phyloP scores from a whole-genome alignment of 129 eudicot genomes.

The Escallonia herrerae region DNA sequence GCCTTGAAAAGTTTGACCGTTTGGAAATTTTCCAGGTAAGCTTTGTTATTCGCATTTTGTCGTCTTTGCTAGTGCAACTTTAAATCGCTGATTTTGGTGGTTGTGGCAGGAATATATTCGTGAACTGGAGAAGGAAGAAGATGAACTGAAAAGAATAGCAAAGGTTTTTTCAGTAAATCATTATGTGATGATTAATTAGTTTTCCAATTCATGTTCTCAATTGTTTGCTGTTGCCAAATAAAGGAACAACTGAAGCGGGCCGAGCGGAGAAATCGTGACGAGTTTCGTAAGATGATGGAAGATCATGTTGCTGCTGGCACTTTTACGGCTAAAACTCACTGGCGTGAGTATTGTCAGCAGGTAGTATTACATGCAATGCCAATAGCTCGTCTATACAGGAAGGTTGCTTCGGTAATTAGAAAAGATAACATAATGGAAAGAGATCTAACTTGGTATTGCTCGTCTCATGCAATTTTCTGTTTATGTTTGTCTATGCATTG shows the following conservation, averaged over 20 bases:
- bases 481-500: background rate
- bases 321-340: constrained; percentile 76
- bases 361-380: constrained; percentile 9
- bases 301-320: constrained; percentile 63
- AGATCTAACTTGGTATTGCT: no score
- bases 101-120: constrained; percentile 81
- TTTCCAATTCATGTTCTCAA: background rate
- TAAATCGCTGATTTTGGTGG: constrained; percentile 9
- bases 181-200: background rate
- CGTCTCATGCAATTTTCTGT: background rate
- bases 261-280: constrained; percentile 96
- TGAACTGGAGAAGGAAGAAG: constrained; percentile 94
- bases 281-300: constrained; percentile 89
- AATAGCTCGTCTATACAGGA: no score
- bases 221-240: constrained; percentile 2
- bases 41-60: background rate
- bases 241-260: constrained; percentile 80
- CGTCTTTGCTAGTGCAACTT: background rate
- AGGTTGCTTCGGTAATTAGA: no score
- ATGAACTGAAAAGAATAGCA: constrained; percentile 74
- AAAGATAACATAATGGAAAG: no score
- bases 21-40: constrained; percentile 81
- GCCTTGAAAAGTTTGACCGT: constrained; percentile 90
- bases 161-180: constrained; percentile 37
- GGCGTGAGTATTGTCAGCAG: constrained; percentile 94